Percentiles rank a stretch among this genome's conserved stretches.
phyloP scores from a whole-genome alignment of 495 filamentous ascomycete genomes.

The Penicillium riverlandense region DNA sequence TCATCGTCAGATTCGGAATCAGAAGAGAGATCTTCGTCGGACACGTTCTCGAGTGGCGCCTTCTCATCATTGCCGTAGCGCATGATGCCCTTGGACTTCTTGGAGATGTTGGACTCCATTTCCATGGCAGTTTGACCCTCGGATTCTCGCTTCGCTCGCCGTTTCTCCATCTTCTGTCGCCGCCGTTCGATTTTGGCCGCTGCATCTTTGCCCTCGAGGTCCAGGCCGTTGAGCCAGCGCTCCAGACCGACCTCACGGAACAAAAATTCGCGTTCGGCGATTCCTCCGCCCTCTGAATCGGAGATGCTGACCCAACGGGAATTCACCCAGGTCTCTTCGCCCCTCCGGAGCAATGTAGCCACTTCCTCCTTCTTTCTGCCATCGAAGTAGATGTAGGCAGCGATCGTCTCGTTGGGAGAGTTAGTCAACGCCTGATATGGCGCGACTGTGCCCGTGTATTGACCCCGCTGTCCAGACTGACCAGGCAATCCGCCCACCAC shows the following conservation, averaged over 20 bases:
- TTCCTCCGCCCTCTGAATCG: constrained; percentile 80
- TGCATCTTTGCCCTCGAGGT: constrained; percentile 80
- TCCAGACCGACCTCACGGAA: constrained; percentile 97
- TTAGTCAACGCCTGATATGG: constrained; percentile 86
- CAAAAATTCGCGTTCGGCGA: constrained; percentile 93
- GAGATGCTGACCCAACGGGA: constrained; percentile 95
- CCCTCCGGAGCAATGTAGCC: constrained; percentile 82
- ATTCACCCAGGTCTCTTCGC: constrained; percentile 98
- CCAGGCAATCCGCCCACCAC: constrained; percentile 67
- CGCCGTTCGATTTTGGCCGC: constrained; percentile 85
- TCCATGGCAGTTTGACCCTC: constrained; percentile 43
- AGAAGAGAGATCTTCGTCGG: constrained; percentile 61
- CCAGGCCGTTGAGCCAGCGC: constrained; percentile 89
- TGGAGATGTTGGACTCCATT: constrained; percentile 35
- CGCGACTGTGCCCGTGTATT: constrained; percentile 51
- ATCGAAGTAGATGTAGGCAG: constrained; percentile 98
- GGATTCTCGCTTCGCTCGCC: constrained; percentile 59
- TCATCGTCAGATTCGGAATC: constrained; percentile 70
- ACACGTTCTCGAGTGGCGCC: constrained; percentile 64
- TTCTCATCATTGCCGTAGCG: constrained; percentile 69
- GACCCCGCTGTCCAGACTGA: constrained; percentile 43
- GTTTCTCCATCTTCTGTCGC: constrained; percentile 81
- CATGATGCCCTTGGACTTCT: constrained; percentile 54
- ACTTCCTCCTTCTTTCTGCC: constrained; percentile 94
- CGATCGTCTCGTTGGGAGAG: constrained; percentile 90